Conservation (phyloP, 148 eudicot species). For the Salicornia ramosissima region DNA sequence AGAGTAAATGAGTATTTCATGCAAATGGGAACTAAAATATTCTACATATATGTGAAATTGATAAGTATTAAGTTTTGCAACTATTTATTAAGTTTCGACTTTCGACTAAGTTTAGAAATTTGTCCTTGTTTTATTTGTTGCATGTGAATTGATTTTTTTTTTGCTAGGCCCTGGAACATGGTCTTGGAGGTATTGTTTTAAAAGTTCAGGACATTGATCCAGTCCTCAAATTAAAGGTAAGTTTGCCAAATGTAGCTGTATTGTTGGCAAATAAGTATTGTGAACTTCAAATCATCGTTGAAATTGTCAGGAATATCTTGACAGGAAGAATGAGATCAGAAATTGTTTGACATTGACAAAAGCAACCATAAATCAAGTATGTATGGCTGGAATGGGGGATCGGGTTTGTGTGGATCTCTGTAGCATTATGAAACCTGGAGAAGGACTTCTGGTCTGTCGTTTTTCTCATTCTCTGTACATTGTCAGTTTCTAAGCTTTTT, state of each 20-base stretch:
- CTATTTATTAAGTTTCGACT: too few species aligned
- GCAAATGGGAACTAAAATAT: too few species aligned
- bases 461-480: neutral
- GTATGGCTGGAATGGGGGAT: slow-evolving; percentile 86
- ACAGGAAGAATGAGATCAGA: slow-evolving; percentile 57
- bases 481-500: neutral
- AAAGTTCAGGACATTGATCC: slow-evolving; percentile 67
- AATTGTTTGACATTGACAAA: slow-evolving; percentile 49
- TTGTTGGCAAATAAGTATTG: slow-evolving; percentile 14
- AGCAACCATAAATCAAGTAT: slow-evolving; percentile 58
- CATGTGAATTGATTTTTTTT: slow-evolving; percentile 17
- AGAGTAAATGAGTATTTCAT: too few species aligned
- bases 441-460: slow-evolving; percentile 73
- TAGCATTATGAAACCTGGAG: slow-evolving; percentile 88
- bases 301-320: slow-evolving; percentile 71
- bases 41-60: too few species aligned
- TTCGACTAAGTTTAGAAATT: too few species aligned
- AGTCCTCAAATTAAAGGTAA: slow-evolving; percentile 75
- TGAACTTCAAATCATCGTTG: slow-evolving; percentile 25
- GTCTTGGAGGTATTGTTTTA: slow-evolving; percentile 80
- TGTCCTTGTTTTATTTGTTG: neutral
- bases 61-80: too few species aligned
- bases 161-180: slow-evolving; percentile 79
- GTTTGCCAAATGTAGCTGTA: slow-evolving; percentile 4
- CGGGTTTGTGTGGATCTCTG: slow-evolving; percentile 97